Evolutionary conservation across 257 asterid genomes (phyloP).

Genomic region (Paulownia fortunei): DNA sequence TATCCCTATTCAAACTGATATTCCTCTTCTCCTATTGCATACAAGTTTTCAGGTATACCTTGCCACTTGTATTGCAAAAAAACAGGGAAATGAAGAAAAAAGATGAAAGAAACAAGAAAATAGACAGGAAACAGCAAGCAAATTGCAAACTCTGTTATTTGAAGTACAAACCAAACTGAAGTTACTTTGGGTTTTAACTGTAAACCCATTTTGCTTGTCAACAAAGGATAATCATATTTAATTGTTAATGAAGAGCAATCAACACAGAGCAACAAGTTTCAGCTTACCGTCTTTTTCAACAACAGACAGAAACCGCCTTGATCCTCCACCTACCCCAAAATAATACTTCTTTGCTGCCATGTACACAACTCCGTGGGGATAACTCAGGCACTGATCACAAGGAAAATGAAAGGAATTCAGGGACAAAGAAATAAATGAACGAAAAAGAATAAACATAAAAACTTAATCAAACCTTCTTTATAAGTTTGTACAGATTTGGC

Average conservation of each 20-base stretch:
- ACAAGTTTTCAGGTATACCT: not conserved
- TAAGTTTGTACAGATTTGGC: slow-evolving; percentile 68
- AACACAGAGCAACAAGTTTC: slow-evolving; percentile 2
- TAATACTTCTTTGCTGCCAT: slow-evolving; percentile 97
- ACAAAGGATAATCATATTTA: not conserved
- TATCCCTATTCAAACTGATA: no score
- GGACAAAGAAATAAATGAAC: not conserved
- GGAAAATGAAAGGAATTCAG: slow-evolving; percentile 18
- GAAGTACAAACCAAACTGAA: not conserved
- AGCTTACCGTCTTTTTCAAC: slow-evolving; percentile 82
- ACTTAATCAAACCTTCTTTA: slow-evolving; percentile 64
- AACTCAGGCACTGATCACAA: slow-evolving; percentile 59
- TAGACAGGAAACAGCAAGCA: not conserved
- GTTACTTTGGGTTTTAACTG: not conserved
- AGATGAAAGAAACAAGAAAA: not conserved
- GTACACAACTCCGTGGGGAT: slow-evolving; percentile 75
- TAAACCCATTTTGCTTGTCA: not conserved
- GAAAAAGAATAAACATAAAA: not conserved
- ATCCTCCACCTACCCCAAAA: slow-evolving; percentile 99
- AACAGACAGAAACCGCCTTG: slow-evolving; percentile 76
- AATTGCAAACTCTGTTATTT: not conserved
- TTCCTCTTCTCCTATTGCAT: not conserved
- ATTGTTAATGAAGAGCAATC: not conserved
- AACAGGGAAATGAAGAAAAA: not conserved
- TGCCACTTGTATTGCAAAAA: not conserved